Evolutionary conservation across 352 stramenopile genomes (phyloP), one percentile per base, ranked within the genome.

Genomic region (Phytophthora agathidicida): DNA sequence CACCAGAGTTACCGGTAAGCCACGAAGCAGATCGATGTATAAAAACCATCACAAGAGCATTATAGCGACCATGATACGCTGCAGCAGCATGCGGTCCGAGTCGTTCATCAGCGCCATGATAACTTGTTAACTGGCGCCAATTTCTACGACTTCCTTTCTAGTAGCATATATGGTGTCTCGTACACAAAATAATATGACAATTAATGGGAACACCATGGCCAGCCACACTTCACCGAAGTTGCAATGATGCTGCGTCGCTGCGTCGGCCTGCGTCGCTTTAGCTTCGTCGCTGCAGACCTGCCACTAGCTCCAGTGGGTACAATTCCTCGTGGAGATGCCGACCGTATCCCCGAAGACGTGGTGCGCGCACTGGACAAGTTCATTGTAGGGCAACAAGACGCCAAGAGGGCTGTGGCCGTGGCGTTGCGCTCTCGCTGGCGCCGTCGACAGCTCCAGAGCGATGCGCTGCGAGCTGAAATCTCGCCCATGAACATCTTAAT

Each of bases 401-500:
- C 97, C 36, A 99, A 99, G 78, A 88, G 95, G 53, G 97, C 97
- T 11, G 96, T 99, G 16, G 96, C 97, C 7, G 98, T 99, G 59
- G 97, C 97, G n/a, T 86, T 99, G 73, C 86, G 97, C 66, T 99
- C 99, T 75, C 87, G 97, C 54, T 99, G 97, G 97, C 86, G 97
- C 38, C 89, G 97, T 13, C 90, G 93, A 19, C 97, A 99, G 68
- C 80, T 99, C 11, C 69, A 83, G 22, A 90, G 94, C 45, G 89
- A 97, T 37, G 62, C 65, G 27, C 62, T 97, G 47, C 73, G 75
- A 10, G 69, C 75, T n/a, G 89, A 97, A 64, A 91, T 98, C 35
- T 98, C 96, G 20, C 98, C 98, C 36, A 98, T 99, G 76, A 99
- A 99, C 76, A 99, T 99, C 43, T 83, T 99, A 32, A 99, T 99